Evolutionary conservation across 805 yeast genomes (phyloP).

Genomic region (Pichia insulana): DNA sequence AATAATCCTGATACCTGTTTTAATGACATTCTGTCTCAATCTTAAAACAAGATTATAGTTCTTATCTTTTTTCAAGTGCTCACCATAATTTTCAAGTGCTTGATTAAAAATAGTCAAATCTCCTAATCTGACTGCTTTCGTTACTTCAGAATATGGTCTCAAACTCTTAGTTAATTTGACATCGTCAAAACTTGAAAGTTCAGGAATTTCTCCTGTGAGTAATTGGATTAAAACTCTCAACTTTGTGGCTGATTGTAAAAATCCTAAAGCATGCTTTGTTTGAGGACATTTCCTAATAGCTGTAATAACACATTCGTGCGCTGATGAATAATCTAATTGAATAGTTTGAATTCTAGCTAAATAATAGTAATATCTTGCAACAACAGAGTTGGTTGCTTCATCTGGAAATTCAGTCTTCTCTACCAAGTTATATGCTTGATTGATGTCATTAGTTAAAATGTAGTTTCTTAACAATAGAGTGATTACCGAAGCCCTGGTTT

Average conservation of each 20-base stretch:
- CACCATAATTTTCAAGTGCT: slow-evolving; percentile 55
- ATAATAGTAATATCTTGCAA: slow-evolving; percentile 86
- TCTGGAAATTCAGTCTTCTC: slow-evolving; percentile 85
- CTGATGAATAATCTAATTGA: slow-evolving; percentile 85
- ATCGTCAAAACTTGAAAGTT: slow-evolving; percentile 69
- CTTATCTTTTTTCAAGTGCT: slow-evolving; percentile 60
- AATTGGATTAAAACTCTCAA: slow-evolving; percentile 81
- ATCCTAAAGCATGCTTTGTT: slow-evolving; percentile 75
- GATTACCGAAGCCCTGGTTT: slow-evolving; percentile 80
- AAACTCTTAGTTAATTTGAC: slow-evolving; percentile 49
- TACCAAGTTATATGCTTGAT: slow-evolving; percentile 81
- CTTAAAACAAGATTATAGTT: slow-evolving; percentile 79
- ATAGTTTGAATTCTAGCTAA: slow-evolving; percentile 85
- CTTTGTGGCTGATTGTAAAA: slow-evolving; percentile 83
- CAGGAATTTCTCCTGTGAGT: slow-evolving; percentile 95
- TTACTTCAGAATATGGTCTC: slow-evolving; percentile 75
- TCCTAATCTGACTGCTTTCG: slow-evolving; percentile 88
- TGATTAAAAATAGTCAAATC: slow-evolving; percentile 75
- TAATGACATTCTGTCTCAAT: slow-evolving; percentile 92
- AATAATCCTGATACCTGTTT: slow-evolving; percentile 92
- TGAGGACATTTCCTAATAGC: slow-evolving; percentile 96
- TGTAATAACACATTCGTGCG: slow-evolving; percentile 84
- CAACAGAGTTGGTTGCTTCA: slow-evolving; percentile 69
- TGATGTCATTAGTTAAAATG: slow-evolving; percentile 67
- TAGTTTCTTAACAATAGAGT: slow-evolving; percentile 81